phyloP scores from a whole-genome alignment of 495 filamentous ascomycete genomes.

The Xylaria sp. region DNA sequence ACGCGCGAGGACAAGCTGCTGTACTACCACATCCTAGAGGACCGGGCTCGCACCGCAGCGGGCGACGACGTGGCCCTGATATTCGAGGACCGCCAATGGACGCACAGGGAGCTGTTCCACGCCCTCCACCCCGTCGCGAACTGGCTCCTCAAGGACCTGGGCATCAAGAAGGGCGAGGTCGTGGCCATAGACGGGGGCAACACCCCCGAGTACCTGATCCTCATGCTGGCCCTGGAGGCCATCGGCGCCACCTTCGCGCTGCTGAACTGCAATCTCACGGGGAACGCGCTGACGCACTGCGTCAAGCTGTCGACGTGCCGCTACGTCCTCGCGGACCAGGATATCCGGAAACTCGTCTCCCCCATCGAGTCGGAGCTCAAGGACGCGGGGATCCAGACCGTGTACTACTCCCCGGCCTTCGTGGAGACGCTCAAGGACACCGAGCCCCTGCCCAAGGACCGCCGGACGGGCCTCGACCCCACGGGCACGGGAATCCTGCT shows the following conservation, averaged over 20 bases:
- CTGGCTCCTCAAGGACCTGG: constrained; percentile 51
- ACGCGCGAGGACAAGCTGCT: constrained; percentile 33
- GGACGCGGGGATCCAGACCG: constrained; percentile 31
- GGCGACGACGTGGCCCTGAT: constrained; percentile 43
- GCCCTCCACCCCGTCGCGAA: constrained; percentile 42
- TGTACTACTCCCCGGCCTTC: constrained; percentile 38
- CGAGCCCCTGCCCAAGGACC: constrained; percentile 31
- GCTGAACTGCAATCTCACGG: constrained; percentile 52
- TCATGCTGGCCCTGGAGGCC: constrained; percentile 56
- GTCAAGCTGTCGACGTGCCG: constrained; percentile 42
- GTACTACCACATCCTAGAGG: constrained; percentile 43
- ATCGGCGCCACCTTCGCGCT: constrained; percentile 53
- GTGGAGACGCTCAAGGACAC: constrained; percentile 31
- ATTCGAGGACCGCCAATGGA: constrained; percentile 48
- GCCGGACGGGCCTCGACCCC: constrained; percentile 28
- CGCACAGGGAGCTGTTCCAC: constrained; percentile 42
- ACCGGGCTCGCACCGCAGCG: constrained; percentile 34
- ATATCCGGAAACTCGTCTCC: constrained; percentile 39
- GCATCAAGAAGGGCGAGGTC: constrained; percentile 46
- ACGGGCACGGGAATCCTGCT: constrained; percentile 23
- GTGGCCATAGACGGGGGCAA: constrained; percentile 48
- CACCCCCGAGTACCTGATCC: constrained; percentile 47
- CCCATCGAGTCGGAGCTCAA: constrained; percentile 39
- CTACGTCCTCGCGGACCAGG: constrained; percentile 42
- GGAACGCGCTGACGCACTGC: constrained; percentile 42